phyloP scores from a whole-genome alignment of 768 basidiomycete species.

The Kwoniella dendrophila region DNA sequence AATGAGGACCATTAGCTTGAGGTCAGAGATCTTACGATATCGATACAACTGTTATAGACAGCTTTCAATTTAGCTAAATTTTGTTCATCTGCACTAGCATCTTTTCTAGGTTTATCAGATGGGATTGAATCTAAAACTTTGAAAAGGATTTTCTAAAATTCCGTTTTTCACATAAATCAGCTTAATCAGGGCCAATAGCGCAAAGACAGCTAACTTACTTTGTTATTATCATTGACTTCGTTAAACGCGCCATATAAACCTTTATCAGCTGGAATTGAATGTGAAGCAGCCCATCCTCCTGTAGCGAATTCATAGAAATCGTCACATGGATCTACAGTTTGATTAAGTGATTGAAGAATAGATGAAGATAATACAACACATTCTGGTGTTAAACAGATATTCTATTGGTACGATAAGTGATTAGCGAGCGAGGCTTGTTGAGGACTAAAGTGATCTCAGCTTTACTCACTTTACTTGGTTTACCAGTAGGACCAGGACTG shows the following conservation, averaged over 20 bases:
- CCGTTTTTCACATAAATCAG: background rate
- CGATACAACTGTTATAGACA: constrained; percentile 79
- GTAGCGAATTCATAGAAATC: constrained; percentile 91
- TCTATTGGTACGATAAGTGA: constrained; percentile 55
- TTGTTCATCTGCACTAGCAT: constrained; percentile 63
- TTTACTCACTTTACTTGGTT: constrained; percentile 36
- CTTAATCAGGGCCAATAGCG: no score
- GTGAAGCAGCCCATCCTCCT: constrained; percentile 80
- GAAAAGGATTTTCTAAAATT: constrained; percentile 67
- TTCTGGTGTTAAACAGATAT: constrained; percentile 71
- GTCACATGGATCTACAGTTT: constrained; percentile 85
- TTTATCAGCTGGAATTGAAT: constrained; percentile 87
- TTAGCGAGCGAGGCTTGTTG: background rate
- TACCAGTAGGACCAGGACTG: constrained; percentile 58
- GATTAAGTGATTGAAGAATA: constrained; percentile 78
- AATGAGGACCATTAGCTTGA: background rate
- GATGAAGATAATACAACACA: constrained; percentile 82
- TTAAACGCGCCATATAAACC: constrained; percentile 73
- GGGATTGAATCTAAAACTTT: constrained; percentile 65
- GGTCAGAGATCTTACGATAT: constrained; percentile 61
- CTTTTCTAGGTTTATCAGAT: constrained; percentile 12
- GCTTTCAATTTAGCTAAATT: constrained; percentile 58
- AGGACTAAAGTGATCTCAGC: background rate
- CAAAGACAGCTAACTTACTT: constrained; percentile 21
- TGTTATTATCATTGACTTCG: constrained; percentile 71